Evolutionary conservation across 257 asterid species (phyloP).

Genomic region (Plectranthus barbatus): DNA sequence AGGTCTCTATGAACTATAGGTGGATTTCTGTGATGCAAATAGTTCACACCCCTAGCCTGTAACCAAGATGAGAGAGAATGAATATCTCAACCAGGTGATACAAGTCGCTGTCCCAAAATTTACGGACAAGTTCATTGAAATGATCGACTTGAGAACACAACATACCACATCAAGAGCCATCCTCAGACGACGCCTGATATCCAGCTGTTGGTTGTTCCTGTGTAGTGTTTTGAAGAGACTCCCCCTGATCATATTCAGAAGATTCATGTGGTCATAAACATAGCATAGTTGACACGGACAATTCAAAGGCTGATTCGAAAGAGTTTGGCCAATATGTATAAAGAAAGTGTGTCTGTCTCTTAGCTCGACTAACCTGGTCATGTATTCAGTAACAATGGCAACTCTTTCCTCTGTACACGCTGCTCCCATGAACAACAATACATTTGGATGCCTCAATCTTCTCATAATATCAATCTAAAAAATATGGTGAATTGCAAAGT

Average conservation of each 20-base stretch:
- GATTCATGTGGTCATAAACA: neutral
- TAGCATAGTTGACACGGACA: neutral
- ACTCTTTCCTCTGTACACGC: slow-evolving; percentile 51
- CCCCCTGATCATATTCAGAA: slow-evolving; percentile 49
- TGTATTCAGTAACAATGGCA: slow-evolving; percentile 60
- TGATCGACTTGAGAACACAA: neutral
- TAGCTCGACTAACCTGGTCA: slow-evolving; percentile 38
- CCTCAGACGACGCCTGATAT: slow-evolving; percentile 50
- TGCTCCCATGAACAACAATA: slow-evolving; percentile 75
- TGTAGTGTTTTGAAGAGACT: slow-evolving; percentile 64
- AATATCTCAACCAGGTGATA: neutral
- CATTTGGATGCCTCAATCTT: slow-evolving; percentile 72
- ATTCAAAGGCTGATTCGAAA: neutral
- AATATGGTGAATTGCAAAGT: neutral
- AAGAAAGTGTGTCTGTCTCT: neutral
- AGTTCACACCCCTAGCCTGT: slow-evolving; percentile 80
- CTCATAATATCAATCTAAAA: slow-evolving; percentile 62
- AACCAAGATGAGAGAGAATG: slow-evolving; percentile 8
- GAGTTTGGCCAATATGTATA: neutral
- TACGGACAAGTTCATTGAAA: neutral
- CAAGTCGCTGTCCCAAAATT: neutral
- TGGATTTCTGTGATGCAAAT: slow-evolving; percentile 70
- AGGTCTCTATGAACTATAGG: slow-evolving; percentile 76
- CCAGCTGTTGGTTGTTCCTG: slow-evolving; percentile 44
- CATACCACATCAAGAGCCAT: slow-evolving; percentile 79